Base-by-base conservation (phyloP, 495 filamentous ascomycete species). In the Aspergillus carlsbadensis region DNA sequence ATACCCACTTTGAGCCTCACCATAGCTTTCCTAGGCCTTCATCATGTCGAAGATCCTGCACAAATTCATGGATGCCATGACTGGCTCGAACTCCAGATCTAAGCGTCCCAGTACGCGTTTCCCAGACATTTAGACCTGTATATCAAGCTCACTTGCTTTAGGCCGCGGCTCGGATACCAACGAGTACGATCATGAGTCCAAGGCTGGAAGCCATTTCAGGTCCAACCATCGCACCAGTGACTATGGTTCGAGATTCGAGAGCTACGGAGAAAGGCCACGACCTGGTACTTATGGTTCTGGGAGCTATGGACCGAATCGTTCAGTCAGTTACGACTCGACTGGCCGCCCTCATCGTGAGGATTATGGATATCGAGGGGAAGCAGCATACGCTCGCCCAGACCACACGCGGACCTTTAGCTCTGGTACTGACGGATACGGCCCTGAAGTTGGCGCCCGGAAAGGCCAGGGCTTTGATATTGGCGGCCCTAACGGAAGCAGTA, bases 21-120 rank as follows among this genome's bases (percentile, higher is more conserved):
- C 6, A 43, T 22, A 22, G 6, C 10, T 43, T 1, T 11, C 17
- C 10, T 18, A 10, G 22, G 5, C 6, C 22, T 18, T 20, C 40
- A 18, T 41, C 75, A 90, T 90, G 87, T 87, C 85, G 21, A 69
- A 75, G 56, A 69, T 91, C 57, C 67, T 89, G 62, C 80, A 90
- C 77, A 91, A 90, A 64, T 78, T 89, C 71, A 91, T 90, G 74
- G 83, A 90, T 34, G 84, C 80, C 64, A 58, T 91, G 54, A 73
- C 79, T 51, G 60, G 71, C 41, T 62, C 67, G 48, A 63, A 67
- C 15, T 21, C 53, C 62, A 62, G 58, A 29, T 58, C 49, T 26
- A 60, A 57, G 35, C 22, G 26, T 13, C 59, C 62, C 20, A 59
- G 52, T 60, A 52, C 10, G n/a, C 41, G 34, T 21, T 5, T n/a